Conservation (phyloP, 768 basidiomycete genomes). For the Russula dissimulans region DNA sequence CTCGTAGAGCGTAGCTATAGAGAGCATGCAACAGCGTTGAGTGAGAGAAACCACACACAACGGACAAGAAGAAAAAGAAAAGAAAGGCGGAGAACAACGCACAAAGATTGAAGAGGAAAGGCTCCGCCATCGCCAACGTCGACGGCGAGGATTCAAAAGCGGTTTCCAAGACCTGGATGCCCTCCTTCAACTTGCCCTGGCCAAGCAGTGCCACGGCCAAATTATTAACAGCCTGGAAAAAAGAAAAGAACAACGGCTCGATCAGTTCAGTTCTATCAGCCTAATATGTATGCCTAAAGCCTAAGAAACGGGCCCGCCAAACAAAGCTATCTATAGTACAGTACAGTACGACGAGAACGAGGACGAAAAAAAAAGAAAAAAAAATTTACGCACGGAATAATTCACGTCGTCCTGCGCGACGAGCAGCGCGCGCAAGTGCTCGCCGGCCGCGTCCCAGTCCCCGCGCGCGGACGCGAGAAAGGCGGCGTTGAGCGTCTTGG, state of each 20-base stretch:
- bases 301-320: too few species aligned
- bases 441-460: slow-evolving; percentile 50
- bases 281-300: too few species aligned
- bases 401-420: slow-evolving; percentile 36
- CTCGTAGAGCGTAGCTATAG: slow-evolving; percentile 71
- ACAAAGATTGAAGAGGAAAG: slow-evolving; percentile 83
- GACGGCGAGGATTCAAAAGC: slow-evolving; percentile 58
- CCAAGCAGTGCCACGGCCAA: slow-evolving; percentile 61
- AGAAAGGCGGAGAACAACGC: slow-evolving; percentile 19
- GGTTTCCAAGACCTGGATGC: slow-evolving; percentile 57
- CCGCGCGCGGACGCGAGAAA: slow-evolving; percentile 61
- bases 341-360: too few species aligned
- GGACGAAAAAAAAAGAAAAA: too few species aligned
- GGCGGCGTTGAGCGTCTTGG: slow-evolving; percentile 50
- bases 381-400: background rate
- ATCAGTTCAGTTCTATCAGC: too few species aligned
- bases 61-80: background rate
- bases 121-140: slow-evolving; percentile 66
- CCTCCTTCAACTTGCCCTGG: slow-evolving; percentile 69
- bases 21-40: background rate
- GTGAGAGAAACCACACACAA: background rate
- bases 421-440: slow-evolving; percentile 35
- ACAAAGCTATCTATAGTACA: too few species aligned
- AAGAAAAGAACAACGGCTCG: too few species aligned
- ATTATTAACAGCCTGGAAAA: slow-evolving; percentile 61